Base-by-base conservation (phyloP, 148 eudicot genomes). In the Vaccinium corymbosum region DNA sequence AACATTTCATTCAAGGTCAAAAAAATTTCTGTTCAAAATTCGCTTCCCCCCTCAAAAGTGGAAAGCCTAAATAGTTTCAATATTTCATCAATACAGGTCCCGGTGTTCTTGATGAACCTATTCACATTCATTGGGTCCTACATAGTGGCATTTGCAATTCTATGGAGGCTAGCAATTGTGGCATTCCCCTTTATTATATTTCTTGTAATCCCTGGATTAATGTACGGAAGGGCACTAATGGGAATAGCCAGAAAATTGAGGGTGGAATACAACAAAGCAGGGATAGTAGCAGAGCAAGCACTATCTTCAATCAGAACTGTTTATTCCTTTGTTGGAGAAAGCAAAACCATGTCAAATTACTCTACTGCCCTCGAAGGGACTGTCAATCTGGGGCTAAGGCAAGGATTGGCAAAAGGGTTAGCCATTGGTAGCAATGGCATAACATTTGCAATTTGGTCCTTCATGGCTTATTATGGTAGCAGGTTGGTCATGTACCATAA, bases 341-440 rank as follows among this genome's bases (percentile, higher is more conserved):
- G 56, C 80, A 93, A 90, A 78, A 94, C 98, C 8, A 87, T 92
- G 78, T 83, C 73, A 0, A 89, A 87, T 17, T 95, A 89, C 85
- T 93, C 98, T 17, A 61, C 80, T 7, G 93, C 98, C 79, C 89
- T 95, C 64, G 87, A 92, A 35, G 92, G 94, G 73, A 89, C 93
- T 3, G 91, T 92, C 2, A 90, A 90, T 48, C 83, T 95, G 46
- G 98, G 98, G 32, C 85, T 91, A 3, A 91, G 83, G 89, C 98
- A 95, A 85, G 98, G 98, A 6, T 82, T 95, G 64, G 93, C 95
- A 0, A 95, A 94, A 83, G 98, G 98, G 1, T 59, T 95, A 68
- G 96, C 97, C 16, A 89, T 95, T 79, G 98, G 98, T 6, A 93
- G 98, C 81, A 92, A 88, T 32, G 98, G 95, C 4, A 85, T 95